Percentiles rank a stretch among this genome's conserved stretches.
These are phyloP conservation scores for Lasiodiplodia hormozganensis DNA, from an alignment of 2,329 filamentous ascomycete genomes.

Conservation along the genomic window DNA sequence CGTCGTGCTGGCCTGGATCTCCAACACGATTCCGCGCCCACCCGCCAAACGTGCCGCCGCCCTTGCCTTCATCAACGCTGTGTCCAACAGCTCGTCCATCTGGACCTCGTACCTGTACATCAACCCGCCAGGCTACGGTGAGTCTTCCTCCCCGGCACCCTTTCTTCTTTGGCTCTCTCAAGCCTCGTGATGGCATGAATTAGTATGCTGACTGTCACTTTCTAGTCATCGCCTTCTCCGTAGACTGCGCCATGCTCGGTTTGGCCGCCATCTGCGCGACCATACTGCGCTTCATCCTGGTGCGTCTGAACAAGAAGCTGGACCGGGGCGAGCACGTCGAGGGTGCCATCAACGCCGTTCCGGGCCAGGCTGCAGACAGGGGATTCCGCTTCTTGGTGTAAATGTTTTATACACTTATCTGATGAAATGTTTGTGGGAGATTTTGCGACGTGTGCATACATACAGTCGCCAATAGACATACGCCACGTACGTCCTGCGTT, in stretches of 20 bases:
- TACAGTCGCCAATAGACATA: neutral
- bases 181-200: neutral
- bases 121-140: constrained; percentile 38
- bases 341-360: constrained; percentile 61
- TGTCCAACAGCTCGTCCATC: constrained; percentile 73
- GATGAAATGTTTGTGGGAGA: neutral
- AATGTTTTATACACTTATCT: neutral
- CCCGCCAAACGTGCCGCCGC: constrained; percentile 77
- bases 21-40: constrained; percentile 75
- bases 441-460: constrained; percentile 1
- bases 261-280: constrained; percentile 69
- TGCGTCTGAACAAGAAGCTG: constrained; percentile 71
- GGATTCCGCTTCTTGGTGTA: constrained; percentile 72
- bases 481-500: neutral
- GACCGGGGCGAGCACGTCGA: constrained; percentile 66
- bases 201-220: neutral
- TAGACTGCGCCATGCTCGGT: constrained; percentile 71
- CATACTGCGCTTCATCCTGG: constrained; percentile 67
- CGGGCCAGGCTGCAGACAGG: constrained; percentile 63
- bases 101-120: constrained; percentile 75
- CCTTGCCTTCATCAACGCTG: constrained; percentile 76
- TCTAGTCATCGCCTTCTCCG: constrained; percentile 68
- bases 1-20: constrained; percentile 76
- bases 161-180: too few species aligned
- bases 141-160: neutral